Evolutionary conservation across 2,329 filamentous ascomycete species (phyloP), one percentile per base, ranked within the genome.

Genomic region (Hypoxylon sp.): DNA sequence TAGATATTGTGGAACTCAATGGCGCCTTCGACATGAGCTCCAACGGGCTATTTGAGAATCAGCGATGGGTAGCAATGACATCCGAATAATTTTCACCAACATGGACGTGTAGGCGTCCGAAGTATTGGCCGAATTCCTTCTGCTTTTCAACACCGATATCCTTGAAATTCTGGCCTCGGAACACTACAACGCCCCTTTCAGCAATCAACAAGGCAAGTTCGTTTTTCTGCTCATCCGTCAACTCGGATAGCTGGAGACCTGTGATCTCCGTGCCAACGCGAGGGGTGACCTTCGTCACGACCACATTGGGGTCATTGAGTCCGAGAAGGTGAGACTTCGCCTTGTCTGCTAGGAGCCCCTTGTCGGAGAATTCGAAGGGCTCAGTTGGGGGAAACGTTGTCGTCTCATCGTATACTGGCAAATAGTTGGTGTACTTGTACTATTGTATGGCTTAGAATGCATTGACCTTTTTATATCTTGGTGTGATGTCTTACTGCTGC

Each of bases 1-100:
- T 84, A 84, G 66, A 84, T 83, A 67, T 81, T 82, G 72, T 84
- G 81, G 52, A 83, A 76, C 68, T 84, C 82, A 10, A 82, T 75
- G 34, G 80, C 75, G 65, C 80, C 79, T 59, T 82, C 78, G 63
- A 83, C 78, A 56, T 82, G 79, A 14, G 81, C 79, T 36, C 81
- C 81, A 9, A 82, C 79, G 19, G 80, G 81, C 80, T 82, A 51
- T 25, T 56, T 64, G 50, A 11, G 28, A 14, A 13, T 63, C 25
- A 58, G 58, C 10, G 14, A 30, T 41, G 25, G 28, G 3, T 28
- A 58, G 3, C 30, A 55, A 30, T 2, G 23, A 30, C 28, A n/a
- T 32, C 10, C 13, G 52, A 11, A 23, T 11, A 19, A 11, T 5
- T 14, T 1, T 32, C 52, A 69, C 77, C 68, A 70, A 80, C 79